phyloP scores from a whole-genome alignment of 306 rosid genomes.

The Cucurbita pepo region DNA sequence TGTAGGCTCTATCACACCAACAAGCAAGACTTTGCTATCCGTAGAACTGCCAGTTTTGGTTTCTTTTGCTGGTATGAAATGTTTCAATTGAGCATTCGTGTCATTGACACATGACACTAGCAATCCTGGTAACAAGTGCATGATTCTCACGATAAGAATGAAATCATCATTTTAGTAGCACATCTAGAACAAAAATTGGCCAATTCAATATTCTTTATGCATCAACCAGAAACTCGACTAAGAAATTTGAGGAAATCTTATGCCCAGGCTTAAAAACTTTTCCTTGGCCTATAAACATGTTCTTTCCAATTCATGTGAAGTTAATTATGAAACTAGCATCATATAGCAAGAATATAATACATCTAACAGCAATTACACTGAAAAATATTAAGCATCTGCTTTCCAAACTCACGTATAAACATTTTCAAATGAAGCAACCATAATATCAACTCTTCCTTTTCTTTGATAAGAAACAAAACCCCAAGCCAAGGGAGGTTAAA shows the following conservation, averaged over 20 bases:
- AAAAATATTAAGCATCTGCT: background rate
- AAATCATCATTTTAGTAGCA: background rate
- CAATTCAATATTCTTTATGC: background rate
- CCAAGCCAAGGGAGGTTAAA: background rate
- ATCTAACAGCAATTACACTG: background rate
- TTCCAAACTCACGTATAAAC: background rate
- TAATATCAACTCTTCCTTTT: background rate
- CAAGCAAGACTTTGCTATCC: conserved; percentile 29
- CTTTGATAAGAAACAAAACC: background rate
- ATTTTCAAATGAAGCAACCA: background rate
- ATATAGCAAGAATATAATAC: background rate
- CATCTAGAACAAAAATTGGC: background rate
- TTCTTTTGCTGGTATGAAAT: conserved; percentile 29
- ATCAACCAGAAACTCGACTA: background rate
- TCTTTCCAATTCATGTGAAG: background rate
- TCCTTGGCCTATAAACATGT: background rate
- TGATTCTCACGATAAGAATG: background rate
- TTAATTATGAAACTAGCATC: background rate
- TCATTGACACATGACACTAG: conserved; percentile 63
- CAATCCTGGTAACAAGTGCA: conserved; percentile 28
- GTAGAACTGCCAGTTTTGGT: conserved; percentile 15
- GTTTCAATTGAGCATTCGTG: conserved; percentile 31
- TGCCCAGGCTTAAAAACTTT: background rate
- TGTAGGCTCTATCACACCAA: conserved; percentile 69
- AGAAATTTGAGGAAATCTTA: background rate